phyloP scores from a whole-genome alignment of 192 early-diverging fungal species.

The Pilobolus umbonatus region DNA sequence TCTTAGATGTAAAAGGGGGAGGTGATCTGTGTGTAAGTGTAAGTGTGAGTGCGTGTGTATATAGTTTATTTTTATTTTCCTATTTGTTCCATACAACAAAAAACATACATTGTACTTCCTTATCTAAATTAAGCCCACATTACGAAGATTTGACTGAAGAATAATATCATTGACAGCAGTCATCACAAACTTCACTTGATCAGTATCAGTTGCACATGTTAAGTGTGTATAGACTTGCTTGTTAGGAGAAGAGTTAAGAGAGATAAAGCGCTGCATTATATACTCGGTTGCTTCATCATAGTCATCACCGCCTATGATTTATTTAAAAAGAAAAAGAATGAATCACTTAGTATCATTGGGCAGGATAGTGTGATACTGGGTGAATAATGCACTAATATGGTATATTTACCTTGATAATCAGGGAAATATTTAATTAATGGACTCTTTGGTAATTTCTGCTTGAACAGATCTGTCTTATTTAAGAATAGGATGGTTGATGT shows the following conservation, averaged over 20 bases:
- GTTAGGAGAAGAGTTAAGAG: constrained; percentile 64
- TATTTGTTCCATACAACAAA: background rate
- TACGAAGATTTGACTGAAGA: constrained; percentile 77
- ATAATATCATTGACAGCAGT: constrained; percentile 86
- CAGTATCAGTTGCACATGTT: constrained; percentile 81
- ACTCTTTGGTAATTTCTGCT: constrained; percentile 76
- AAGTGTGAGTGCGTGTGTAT: too few relatives aligned
- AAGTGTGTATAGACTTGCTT: constrained; percentile 87
- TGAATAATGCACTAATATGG: constrained; percentile 13
- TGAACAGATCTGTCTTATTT: constrained; percentile 96
- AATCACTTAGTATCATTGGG: too few relatives aligned
- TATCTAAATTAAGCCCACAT: constrained; percentile 69
- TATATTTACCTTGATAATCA: constrained; percentile 66
- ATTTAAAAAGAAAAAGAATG: background rate
- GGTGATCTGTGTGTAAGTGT: too few relatives aligned
- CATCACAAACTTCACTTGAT: constrained; percentile 86
- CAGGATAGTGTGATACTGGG: too few relatives aligned
- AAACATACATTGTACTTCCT: background rate
- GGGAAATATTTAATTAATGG: constrained; percentile 86
- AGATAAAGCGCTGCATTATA: constrained; percentile 72
- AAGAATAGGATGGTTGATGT: constrained; percentile 95
- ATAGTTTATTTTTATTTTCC: background rate
- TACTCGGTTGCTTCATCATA: constrained; percentile 71
- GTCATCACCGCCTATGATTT: constrained; percentile 60
- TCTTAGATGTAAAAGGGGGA: too few relatives aligned